Evolutionary conservation across 176 grass and related monocot genomes (phyloP), one percentile per base, ranked within the genome.

Genomic region (Secale cereale): DNA sequence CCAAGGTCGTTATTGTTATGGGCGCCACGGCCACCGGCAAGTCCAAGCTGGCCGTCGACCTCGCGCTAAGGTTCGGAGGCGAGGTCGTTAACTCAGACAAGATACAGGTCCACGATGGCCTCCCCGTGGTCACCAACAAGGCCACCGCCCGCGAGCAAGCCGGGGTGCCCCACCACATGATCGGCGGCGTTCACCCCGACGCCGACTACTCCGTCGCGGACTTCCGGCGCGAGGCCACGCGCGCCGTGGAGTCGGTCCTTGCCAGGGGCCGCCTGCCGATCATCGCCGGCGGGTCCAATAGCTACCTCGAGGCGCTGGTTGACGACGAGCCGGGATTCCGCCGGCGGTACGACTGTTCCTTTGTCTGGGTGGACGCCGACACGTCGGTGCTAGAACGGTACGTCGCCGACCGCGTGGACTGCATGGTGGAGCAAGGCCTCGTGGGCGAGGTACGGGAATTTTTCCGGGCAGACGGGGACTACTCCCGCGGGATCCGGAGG

Each of bases 401-500:
- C 83, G 35, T 85, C n/a, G 43, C 9, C 10, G 22, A 23, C 32
- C 83, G 83, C 33, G 83, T 85, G 10, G 74, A 85, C 32, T 2
- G 25, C 63, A 85, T 85, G 83, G 3, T 85, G 46, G 74, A 78
- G 17, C 63, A 59, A 12, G 83, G 83, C 25, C 74, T 85, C 63
- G 74, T 85, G 2, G 63, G 6, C 63, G 74, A 85, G 48, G 74
- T 69, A 0, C 74, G 83, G 25, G 46, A 2, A 0, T 54, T 85
- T 19, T 85, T 43, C 22, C 33, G 22, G 11, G 23, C 70, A 0
- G 74, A 82, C 74, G 64, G 12, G 0, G 82, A 88, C 43, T 91
- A 91, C 83, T 73, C 86, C 4, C 15, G 65, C 3, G 90, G 90
- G 1, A 75, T 88, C n/a, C 17, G 67, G 28, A 82, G 45, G 35